phyloP scores from a whole-genome alignment of 2,329 filamentous ascomycete genomes.

The Penicillium frequentans region DNA sequence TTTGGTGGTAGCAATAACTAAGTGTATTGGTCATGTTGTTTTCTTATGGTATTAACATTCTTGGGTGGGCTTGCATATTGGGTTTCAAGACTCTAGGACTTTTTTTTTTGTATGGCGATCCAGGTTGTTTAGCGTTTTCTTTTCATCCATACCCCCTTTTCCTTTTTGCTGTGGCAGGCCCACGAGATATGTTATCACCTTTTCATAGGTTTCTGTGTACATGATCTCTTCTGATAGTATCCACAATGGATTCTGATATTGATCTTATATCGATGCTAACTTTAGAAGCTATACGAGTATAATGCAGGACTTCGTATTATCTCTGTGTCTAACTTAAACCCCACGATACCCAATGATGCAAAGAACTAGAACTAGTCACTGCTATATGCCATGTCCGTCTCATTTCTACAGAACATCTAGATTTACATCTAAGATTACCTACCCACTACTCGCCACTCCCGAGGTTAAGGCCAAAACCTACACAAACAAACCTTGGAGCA shows the following conservation, averaged over 20 bases:
- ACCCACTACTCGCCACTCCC: neutral
- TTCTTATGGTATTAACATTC: neutral
- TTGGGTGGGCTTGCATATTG: neutral
- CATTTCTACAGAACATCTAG: too few species aligned
- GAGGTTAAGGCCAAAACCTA: neutral
- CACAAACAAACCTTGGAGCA: neutral
- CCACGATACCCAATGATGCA: too few species aligned
- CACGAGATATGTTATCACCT: neutral
- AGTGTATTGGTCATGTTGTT: neutral
- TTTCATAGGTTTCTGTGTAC: neutral
- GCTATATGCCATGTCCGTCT: too few species aligned
- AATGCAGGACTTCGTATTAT: too few species aligned
- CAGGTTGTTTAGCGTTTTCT: neutral
- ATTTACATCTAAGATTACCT: neutral
- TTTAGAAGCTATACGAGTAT: too few species aligned
- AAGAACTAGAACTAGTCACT: too few species aligned
- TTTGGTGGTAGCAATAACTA: conserved; percentile 14
- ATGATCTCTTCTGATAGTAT: neutral
- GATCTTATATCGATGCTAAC: neutral
- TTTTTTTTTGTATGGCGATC: neutral
- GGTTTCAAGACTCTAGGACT: neutral
- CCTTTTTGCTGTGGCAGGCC: neutral
- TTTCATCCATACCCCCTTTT: neutral
- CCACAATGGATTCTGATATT: neutral
- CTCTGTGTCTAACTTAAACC: too few species aligned